A percentile compares a stretch with the other conserved stretches of the same genome.
These are phyloP conservation scores for Ophiocordyceps camponoti-floridani DNA, from an alignment of 2,329 filamentous ascomycete species.

Conservation along the genomic window DNA sequence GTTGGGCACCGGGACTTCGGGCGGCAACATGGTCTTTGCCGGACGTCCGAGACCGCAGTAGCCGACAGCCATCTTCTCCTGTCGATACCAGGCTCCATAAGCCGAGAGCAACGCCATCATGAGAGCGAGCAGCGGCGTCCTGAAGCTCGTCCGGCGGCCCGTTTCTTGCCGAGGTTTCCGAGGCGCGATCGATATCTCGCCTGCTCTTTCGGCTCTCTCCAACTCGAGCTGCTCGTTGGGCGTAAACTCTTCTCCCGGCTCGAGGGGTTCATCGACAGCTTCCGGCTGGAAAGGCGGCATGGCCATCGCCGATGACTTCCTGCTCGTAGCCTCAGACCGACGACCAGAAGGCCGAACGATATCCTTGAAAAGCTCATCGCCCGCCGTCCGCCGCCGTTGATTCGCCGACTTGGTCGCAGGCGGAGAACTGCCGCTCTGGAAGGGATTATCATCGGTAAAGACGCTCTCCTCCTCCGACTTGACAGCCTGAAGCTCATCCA, in stretches of 20 bases:
- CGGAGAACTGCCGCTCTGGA: slow-evolving; percentile 71
- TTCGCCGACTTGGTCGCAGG: slow-evolving; percentile 27
- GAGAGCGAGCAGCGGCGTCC: slow-evolving; percentile 53
- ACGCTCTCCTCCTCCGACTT: slow-evolving; percentile 25
- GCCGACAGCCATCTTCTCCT: slow-evolving; percentile 91
- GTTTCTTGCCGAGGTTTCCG: slow-evolving; percentile 19
- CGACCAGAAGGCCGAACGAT: slow-evolving; percentile 23
- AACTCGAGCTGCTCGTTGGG: slow-evolving; percentile 76
- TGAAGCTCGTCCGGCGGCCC: slow-evolving; percentile 27
- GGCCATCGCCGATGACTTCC: slow-evolving; percentile 40
- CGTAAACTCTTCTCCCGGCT: slow-evolving; percentile 82
- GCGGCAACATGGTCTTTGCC: slow-evolving; percentile 30
- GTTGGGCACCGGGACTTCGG: slow-evolving; percentile 43
- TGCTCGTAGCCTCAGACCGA: slow-evolving; percentile 23
- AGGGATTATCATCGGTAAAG: slow-evolving; percentile 83
- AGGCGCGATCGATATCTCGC: slow-evolving; percentile 26
- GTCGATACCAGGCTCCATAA: slow-evolving; percentile 70
- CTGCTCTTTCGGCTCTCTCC: slow-evolving; percentile 43
- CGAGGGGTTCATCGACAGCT: slow-evolving; percentile 24
- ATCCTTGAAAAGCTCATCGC: slow-evolving; percentile 22
- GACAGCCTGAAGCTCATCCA: slow-evolving; percentile 14
- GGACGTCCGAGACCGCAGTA: slow-evolving; percentile 75
- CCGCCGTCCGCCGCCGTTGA: slow-evolving; percentile 30
- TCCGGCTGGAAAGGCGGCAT: slow-evolving; percentile 16
- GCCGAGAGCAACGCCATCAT: slow-evolving; percentile 50